Percentiles rank a stretch among this genome's conserved stretches.
phyloP scores from a whole-genome alignment of 768 basidiomycete genomes.

The Coprinopsis marcescibilis region DNA sequence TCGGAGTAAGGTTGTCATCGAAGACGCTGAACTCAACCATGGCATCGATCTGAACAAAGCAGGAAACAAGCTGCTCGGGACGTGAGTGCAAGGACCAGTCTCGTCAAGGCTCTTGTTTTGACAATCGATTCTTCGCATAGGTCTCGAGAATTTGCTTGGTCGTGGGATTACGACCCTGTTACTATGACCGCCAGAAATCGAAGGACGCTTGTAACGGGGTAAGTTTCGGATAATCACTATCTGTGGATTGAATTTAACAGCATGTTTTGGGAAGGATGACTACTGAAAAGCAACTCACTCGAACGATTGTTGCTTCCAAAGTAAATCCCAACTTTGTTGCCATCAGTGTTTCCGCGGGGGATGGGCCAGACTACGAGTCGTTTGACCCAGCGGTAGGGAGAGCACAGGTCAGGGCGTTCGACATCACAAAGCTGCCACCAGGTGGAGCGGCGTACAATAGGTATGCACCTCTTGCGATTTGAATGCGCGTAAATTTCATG shows the following conservation, averaged over 20 bases:
- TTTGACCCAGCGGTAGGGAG: constrained; percentile 1
- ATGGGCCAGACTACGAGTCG: neutral
- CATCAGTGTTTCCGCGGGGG: constrained; percentile 2
- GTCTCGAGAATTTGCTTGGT: constrained; percentile 10
- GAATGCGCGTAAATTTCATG: neutral
- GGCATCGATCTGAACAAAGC: constrained; percentile 5
- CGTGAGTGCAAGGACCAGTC: constrained; percentile 1
- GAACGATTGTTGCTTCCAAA: constrained; percentile 2
- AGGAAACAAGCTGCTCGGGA: constrained; percentile 9
- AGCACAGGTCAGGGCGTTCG: constrained; percentile 1
- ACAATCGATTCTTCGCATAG: neutral
- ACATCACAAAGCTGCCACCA: neutral
- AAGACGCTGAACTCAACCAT: constrained; percentile 10
- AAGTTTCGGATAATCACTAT: neutral
- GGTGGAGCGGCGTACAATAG: constrained; percentile 1
- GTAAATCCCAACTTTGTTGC: neutral
- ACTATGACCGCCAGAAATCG: constrained; percentile 6
- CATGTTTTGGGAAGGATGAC: neutral
- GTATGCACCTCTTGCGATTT: neutral
- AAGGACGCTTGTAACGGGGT: constrained; percentile 10
- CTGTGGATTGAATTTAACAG: neutral
- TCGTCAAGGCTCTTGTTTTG: neutral
- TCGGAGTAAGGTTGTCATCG: constrained; percentile 8
- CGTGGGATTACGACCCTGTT: constrained; percentile 10
- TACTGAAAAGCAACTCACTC: constrained; percentile 1